Base-by-base conservation (phyloP, 352 stramenopile genomes). In the Phytophthora multivora region DNA sequence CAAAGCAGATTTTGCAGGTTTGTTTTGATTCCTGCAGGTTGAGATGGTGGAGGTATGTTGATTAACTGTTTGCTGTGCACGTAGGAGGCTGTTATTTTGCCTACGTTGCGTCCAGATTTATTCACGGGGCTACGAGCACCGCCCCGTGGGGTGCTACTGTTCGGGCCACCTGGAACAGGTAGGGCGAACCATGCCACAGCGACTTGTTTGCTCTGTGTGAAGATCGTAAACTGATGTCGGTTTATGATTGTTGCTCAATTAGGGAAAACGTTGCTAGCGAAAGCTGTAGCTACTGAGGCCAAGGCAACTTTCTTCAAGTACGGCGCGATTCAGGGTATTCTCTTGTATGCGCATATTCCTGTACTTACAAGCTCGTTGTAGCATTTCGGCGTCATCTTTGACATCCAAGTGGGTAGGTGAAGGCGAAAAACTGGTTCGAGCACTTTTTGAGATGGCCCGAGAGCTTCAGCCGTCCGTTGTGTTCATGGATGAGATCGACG, bases 391-490 rank as follows among this genome's bases (percentile, higher is more conserved):
- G 9, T 96, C 90, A 5, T 88, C 87, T 4, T 66, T 97, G 39
- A 97, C 90, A 11, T 94, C 83, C 43, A 97, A 97, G 45, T 97
- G 89, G 89, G 86, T 97, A 15, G 90, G 90, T 4, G 86, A 97
- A 69, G 86, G 89, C 21, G 97, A 99, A 73, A 99, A 99, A 63
- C 73, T 99, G 23, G 86, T 99, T 26, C 70, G 91, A 19, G 90
- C 90, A 12, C 80, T 99, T 1, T 99, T 99, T 56, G 67, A 85
- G 23, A 91, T 97, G 66, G 96, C 95, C 4, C 74, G 83, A 6
- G 88, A 96, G 48, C 66, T 92, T 1, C 83, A 92, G 45, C 89
- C 89, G 1, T 78, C 84, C 4, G 89, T 97, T 23, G 88, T 97
- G 18, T 97, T 97, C 41, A 83, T 97, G 49, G 90, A 97, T 43